Conservation (phyloP, 1,284 basidiomycete species). For the Trichosporon coremiiforme region DNA sequence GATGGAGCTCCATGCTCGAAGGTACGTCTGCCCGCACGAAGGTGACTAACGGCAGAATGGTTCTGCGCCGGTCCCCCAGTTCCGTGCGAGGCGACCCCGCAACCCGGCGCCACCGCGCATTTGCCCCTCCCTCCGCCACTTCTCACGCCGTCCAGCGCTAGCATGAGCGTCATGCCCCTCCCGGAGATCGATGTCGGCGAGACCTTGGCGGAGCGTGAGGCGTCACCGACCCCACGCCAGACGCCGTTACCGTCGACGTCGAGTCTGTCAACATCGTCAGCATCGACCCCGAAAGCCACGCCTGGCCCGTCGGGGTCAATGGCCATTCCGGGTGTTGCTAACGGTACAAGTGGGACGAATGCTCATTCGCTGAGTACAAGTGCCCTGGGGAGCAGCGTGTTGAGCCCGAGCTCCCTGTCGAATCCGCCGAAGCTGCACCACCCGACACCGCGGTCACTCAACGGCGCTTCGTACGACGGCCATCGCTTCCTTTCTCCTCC, state of each 20-base stretch:
- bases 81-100: slow-evolving; percentile 11
- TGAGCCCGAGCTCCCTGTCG: neutral
- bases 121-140: neutral
- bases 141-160: neutral
- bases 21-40: slow-evolving; percentile 36
- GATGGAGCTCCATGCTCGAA: slow-evolving; percentile 54
- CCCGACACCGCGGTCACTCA: neutral
- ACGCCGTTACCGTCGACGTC: neutral
- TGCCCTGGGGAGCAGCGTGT: neutral
- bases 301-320: neutral
- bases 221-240: neutral
- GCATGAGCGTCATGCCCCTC: neutral
- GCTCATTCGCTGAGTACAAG: no score
- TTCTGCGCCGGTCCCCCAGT: slow-evolving; percentile 39
- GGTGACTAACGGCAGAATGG: slow-evolving; percentile 42
- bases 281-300: neutral
- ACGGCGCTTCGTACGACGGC: neutral
- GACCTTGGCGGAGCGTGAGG: neutral
- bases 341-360: no score
- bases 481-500: slow-evolving; percentile 9
- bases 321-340: neutral
- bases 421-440: neutral
- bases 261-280: neutral
- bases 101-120: neutral
- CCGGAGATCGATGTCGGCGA: neutral